A percentile compares a stretch with the other conserved stretches of the same genome.
Conservation (phyloP, 2,329 filamentous ascomycete species). For the Chaetoscypha palmicola region DNA sequence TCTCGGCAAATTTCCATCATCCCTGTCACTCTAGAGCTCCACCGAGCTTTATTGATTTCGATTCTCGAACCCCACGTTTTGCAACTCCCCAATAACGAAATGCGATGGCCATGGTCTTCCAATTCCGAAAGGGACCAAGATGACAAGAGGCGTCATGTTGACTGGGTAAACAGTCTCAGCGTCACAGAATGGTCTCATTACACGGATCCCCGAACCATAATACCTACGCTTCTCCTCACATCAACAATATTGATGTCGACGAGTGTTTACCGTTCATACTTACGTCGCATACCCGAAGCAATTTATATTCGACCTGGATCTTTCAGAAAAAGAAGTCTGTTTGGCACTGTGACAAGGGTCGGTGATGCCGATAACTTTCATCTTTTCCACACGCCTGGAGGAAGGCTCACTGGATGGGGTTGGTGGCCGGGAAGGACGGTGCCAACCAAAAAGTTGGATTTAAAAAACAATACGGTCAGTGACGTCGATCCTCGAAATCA, state of each 20-base stretch:
- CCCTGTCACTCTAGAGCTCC: too few relatives aligned
- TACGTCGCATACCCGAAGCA: constrained; percentile 77
- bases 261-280: constrained; percentile 64
- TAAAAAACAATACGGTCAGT: constrained; percentile 72
- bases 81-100: constrained; percentile 28
- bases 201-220: constrained; percentile 46
- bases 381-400: constrained; percentile 91
- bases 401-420: constrained; percentile 81
- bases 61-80: too few relatives aligned
- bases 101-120: constrained; percentile 44
- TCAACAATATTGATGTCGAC: constrained; percentile 46
- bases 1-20: too few relatives aligned
- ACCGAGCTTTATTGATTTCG: neutral
- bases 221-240: constrained; percentile 48
- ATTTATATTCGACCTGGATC: constrained; percentile 66
- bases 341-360: constrained; percentile 84
- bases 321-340: constrained; percentile 69
- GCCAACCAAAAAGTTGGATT: constrained; percentile 57
- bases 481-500: too few relatives aligned
- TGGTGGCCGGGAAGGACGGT: constrained; percentile 70
- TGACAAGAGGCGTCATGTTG: constrained; percentile 31
- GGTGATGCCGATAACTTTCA: constrained; percentile 97
- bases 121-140: constrained; percentile 21
- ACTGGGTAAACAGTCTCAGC: constrained; percentile 39
- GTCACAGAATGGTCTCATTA: constrained; percentile 47